Evolutionary conservation across 176 grass and related monocot species (phyloP), one percentile per base, ranked within the genome.

Genomic region (Paspalum vaginatum): DNA sequence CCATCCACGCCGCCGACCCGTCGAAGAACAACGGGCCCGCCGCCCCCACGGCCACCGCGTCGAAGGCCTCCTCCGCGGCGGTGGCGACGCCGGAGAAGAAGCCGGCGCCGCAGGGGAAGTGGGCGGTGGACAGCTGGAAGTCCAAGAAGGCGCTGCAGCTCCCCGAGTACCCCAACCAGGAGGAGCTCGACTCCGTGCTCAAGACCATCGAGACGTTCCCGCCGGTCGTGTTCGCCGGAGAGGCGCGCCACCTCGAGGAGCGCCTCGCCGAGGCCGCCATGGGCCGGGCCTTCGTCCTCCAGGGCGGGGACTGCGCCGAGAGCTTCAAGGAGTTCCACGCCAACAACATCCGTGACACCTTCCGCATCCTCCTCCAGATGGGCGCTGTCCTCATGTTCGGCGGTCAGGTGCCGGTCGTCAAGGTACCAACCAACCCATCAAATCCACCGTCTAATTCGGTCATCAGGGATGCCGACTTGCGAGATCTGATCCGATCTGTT

Each of bases 311-410:
- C 77, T 99, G 97, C 55, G 97, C 97, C 8, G 97, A 99, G 91
- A 99, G 97, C 90, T 99, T 99, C 97, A 99, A 99, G 93, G 97
- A 99, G 86, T 99, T 99, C 85, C 86, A 99, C 84, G 93, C 93
- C 10, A 99, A 91, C 76, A 99, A 99, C 61, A 99, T 96, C 79
- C 78, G 97, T 9, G 97, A 99, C 81, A 99, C 97, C 46, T 99
- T 99, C 91, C 85, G 94, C 52, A 83, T 97, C 57, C 84, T 97
- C 66, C 94, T 97, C 45, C 94, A 97, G 94, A 97, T 97, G 94
- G 81, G 91, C 89, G 94, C 78, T 41, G 94, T 97, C 68, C 94
- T 97, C 77, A 97, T 97, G 94, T 97, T 97, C 87, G 94, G 94
- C 45, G 91, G 91, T 14, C 96, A 98, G 84, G 74, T 98, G 81